Evolutionary conservation across 176 grass and related monocot genomes (phyloP), one percentile per base, ranked within the genome.

Genomic region (Chrysopogon serrulatus): DNA sequence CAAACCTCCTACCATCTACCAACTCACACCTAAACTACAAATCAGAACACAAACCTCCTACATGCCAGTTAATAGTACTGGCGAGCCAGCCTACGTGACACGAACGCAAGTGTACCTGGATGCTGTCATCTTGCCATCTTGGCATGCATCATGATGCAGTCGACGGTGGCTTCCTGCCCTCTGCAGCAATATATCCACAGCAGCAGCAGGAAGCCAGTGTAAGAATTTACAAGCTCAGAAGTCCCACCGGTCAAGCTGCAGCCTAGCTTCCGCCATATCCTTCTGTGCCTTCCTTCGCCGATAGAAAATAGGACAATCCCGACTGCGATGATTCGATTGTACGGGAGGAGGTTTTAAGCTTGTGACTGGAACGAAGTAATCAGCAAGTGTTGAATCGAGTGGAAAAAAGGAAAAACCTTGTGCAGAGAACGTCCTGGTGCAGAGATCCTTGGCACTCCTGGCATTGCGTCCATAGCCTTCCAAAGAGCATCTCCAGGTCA

Each of bases 271-370:
- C n/a, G 95, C 90, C 95, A 98, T 93, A 76, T 98, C 95, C 73
- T 98, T 98, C 74, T 94, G 95, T 3, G 90, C 95, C 84, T 98
- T 98, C 44, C 92, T 92, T 73, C 95, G 71, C 47, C 95, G 86
- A 70, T 98, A 98, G 76, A 98, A 98, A 54, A 98, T 98, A 4
- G 95, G 95, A 79, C 95, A 98, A 85, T 98, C 95, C 47, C 95
- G 90, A 79, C 95, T 97, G 85, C n/a, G 11, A 88, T 31, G 64
- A 42, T 54, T 23, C 18, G 42, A 42, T 54, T 23, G 48, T 10
- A 11, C 13, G 36, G 5, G 51, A 4, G 30, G 1, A 27, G 65
- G 8, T 68, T 60, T 37, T 88, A 26, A 80, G 76, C 35, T 84
- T 43, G 27, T 73, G 47, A 49, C 17, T 49, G 16, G 14, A 49